phyloP scores from a whole-genome alignment of 2,329 filamentous ascomycete species.

The Capronia coronata region DNA sequence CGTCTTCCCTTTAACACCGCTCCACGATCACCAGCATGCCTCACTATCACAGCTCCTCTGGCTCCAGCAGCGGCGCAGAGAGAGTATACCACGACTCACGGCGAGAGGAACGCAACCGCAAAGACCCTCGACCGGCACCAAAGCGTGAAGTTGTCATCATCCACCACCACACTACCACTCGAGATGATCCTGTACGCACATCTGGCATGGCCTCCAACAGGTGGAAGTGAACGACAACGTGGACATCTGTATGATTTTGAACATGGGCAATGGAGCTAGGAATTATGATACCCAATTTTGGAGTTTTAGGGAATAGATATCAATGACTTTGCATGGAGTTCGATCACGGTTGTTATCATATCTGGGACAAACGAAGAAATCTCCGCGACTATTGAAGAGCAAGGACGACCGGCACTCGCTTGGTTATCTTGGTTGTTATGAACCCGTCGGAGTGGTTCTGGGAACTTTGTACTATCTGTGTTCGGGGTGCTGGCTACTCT shows the following conservation, averaged over 20 bases:
- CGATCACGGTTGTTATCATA: background rate
- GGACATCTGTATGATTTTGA: background rate
- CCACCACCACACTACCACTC: conserved; percentile 21
- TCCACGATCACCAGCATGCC: conserved; percentile 10
- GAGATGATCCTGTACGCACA: conserved; percentile 17
- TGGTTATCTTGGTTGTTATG: conserved; percentile 13
- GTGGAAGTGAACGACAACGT: conserved; percentile 14
- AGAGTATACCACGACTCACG: conserved; percentile 21
- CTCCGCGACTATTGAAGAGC: conserved; percentile 13
- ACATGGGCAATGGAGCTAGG: background rate
- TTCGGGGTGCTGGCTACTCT: conserved; percentile 15
- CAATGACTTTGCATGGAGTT: conserved; percentile 2
- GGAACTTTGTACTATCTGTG: conserved; percentile 3
- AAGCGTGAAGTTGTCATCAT: conserved; percentile 23
- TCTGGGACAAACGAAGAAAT: background rate
- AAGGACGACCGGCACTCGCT: conserved; percentile 2
- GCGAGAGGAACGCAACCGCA: conserved; percentile 17
- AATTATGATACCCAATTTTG: conserved; percentile 17
- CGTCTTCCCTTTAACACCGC: background rate
- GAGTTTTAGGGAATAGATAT: conserved; percentile 13
- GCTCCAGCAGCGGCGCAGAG: conserved; percentile 22
- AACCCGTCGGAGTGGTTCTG: background rate
- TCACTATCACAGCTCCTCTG: conserved; percentile 22
- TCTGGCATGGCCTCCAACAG: conserved; percentile 21
- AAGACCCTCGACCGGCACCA: conserved; percentile 18